Percentiles rank a stretch among this genome's conserved stretches.
phyloP scores from a whole-genome alignment of 2,329 filamentous ascomycete species.

The Verticillium alfalfae region DNA sequence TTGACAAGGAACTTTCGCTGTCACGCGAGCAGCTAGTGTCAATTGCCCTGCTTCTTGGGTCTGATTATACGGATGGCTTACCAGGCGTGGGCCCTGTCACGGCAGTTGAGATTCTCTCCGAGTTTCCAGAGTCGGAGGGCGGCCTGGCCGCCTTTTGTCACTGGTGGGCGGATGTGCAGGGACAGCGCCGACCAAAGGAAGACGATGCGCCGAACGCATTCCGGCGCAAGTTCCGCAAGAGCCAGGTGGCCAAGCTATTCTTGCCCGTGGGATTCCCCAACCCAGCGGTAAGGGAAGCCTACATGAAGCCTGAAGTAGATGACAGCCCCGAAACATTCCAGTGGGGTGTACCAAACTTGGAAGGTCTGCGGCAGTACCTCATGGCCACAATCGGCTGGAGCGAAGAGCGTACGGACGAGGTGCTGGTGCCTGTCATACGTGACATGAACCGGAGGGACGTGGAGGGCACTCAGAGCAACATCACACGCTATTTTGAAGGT shows the following conservation, averaged over 20 bases:
- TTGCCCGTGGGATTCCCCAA: slow-evolving; percentile 77
- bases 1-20: slow-evolving; percentile 85
- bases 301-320: slow-evolving; percentile 83
- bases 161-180: slow-evolving; percentile 83
- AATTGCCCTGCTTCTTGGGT: slow-evolving; percentile 85
- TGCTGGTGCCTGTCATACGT: slow-evolving; percentile 87
- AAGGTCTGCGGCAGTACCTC: slow-evolving; percentile 75
- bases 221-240: slow-evolving; percentile 77
- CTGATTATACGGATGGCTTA: slow-evolving; percentile 91
- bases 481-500: slow-evolving; percentile 87
- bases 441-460: slow-evolving; percentile 88
- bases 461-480: slow-evolving; percentile 93
- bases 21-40: slow-evolving; percentile 83
- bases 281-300: slow-evolving; percentile 72
- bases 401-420: slow-evolving; percentile 87
- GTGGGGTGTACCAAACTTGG: slow-evolving; percentile 93
- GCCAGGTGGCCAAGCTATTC: slow-evolving; percentile 79
- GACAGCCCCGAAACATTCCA: slow-evolving; percentile 71
- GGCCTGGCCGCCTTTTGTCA: slow-evolving; percentile 68
- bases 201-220: slow-evolving; percentile 59
- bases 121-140: slow-evolving; percentile 62
- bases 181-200: slow-evolving; percentile 56
- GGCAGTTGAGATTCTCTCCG: slow-evolving; percentile 87
- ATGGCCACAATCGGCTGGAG: slow-evolving; percentile 93
- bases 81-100: slow-evolving; percentile 90